Conservation (phyloP, 2,329 filamentous ascomycete species). For the Fusarium sublunatum region DNA sequence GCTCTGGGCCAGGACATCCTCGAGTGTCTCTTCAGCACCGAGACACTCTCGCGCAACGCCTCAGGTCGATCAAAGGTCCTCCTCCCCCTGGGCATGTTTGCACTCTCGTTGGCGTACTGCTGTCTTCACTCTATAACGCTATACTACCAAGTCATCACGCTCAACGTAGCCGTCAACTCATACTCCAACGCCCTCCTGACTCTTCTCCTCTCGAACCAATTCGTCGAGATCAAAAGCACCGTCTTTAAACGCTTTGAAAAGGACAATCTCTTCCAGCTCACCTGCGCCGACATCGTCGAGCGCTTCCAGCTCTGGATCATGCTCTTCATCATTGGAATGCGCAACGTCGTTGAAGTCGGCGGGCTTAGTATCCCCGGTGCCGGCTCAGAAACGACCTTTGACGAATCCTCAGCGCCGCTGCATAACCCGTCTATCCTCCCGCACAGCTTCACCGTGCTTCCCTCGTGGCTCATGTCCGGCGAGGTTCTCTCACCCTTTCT, state of each 20-base stretch:
- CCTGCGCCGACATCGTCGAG: slow-evolving; percentile 96
- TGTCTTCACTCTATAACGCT: slow-evolving; percentile 86
- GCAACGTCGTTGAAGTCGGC: slow-evolving; percentile 96
- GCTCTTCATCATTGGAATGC: slow-evolving; percentile 93
- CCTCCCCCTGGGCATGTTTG: slow-evolving; percentile 89
- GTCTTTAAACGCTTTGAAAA: slow-evolving; percentile 99
- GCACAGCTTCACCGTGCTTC: slow-evolving; percentile 89
- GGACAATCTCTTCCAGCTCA: slow-evolving; percentile 95
- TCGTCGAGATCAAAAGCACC: slow-evolving; percentile 97
- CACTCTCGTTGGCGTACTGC: slow-evolving; percentile 87
- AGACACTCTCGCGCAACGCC: slow-evolving; percentile 87
- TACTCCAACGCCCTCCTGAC: slow-evolving; percentile 97
- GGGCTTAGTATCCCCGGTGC: slow-evolving; percentile 75
- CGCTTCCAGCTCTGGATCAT: slow-evolving; percentile 98
- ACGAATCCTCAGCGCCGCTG: slow-evolving; percentile 67
- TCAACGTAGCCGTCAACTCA: slow-evolving; percentile 98
- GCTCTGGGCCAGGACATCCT: slow-evolving; percentile 95
- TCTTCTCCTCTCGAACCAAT: slow-evolving; percentile 94
- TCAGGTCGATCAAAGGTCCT: slow-evolving; percentile 92
- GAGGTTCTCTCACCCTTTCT: slow-evolving; percentile 94
- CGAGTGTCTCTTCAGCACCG: slow-evolving; percentile 92
- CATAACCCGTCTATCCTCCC: slow-evolving; percentile 82
- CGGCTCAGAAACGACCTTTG: slow-evolving; percentile 60
- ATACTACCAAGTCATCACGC: slow-evolving; percentile 97
- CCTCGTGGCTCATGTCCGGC: slow-evolving; percentile 79